phyloP scores from a whole-genome alignment of 106 monocot species.

The Acorus calamus region DNA sequence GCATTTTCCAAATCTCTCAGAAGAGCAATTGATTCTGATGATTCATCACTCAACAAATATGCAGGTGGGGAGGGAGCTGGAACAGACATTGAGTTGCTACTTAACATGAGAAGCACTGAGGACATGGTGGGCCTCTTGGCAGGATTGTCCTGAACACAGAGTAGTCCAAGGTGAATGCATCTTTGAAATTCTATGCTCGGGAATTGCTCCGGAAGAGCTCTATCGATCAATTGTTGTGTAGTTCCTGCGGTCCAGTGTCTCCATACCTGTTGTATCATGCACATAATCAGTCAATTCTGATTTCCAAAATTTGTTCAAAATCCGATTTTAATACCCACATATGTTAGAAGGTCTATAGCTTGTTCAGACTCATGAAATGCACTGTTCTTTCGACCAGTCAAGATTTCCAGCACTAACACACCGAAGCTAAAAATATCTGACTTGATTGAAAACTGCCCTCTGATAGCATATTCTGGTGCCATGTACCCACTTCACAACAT shows the following conservation, averaged over 20 bases:
- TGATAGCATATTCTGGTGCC: constrained; percentile 5
- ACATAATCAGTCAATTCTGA: too few relatives aligned
- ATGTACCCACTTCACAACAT: not conserved
- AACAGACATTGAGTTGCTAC: constrained; percentile 3
- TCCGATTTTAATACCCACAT: not conserved
- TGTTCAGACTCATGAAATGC: too few relatives aligned
- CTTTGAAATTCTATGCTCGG: constrained; percentile 7
- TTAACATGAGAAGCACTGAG: constrained; percentile 18
- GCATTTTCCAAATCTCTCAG: too few relatives aligned
- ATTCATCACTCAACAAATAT: too few relatives aligned
- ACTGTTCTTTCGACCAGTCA: not conserved
- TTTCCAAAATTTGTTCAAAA: too few relatives aligned
- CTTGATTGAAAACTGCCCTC: constrained; percentile 1
- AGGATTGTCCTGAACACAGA: constrained; percentile 21
- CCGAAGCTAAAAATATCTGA: not conserved
- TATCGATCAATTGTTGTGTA: constrained; percentile 4
- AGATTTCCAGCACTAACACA: constrained; percentile 1
- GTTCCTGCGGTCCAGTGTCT: constrained; percentile 14
- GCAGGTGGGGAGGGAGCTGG: too few relatives aligned
- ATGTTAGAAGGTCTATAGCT: not conserved
- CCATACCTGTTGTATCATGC: constrained; percentile 12
- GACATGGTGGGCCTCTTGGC: constrained; percentile 21
- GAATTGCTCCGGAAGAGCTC: not conserved
- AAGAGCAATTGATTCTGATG: too few relatives aligned
- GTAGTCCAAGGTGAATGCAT: constrained; percentile 27